Evolutionary conservation across 2,329 filamentous ascomycete species (phyloP).

Genomic region (Talaromyces funiculosus): DNA sequence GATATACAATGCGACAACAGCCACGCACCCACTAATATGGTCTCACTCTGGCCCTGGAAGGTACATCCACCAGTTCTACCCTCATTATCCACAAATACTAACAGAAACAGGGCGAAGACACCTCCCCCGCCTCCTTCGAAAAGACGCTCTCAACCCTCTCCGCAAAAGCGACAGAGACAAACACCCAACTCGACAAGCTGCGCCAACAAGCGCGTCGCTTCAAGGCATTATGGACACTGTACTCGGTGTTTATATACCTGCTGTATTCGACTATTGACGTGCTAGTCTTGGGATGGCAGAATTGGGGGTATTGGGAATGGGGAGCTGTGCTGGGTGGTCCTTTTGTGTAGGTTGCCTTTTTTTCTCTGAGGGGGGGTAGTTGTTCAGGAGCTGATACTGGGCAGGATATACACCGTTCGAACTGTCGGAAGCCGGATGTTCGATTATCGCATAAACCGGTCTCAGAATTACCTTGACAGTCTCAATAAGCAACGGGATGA

Average conservation of each 20-base stretch:
- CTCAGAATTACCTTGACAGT: slow-evolving; percentile 64
- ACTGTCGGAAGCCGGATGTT: slow-evolving; percentile 64
- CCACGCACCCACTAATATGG: slow-evolving; percentile 49
- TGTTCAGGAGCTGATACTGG: background rate
- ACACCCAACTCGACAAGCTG: slow-evolving; percentile 65
- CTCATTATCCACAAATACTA: background rate
- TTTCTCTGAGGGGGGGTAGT: background rate
- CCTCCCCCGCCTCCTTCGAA: slow-evolving; percentile 86
- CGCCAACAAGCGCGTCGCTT: slow-evolving; percentile 68
- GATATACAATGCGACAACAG: background rate
- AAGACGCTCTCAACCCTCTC: slow-evolving; percentile 79
- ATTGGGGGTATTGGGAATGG: slow-evolving; percentile 73
- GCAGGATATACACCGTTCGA: slow-evolving; percentile 69
- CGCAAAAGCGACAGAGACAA: slow-evolving; percentile 70
- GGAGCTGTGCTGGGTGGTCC: slow-evolving; percentile 72
- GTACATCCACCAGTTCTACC: slow-evolving; percentile 39
- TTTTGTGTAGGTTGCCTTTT: slow-evolving; percentile 58
- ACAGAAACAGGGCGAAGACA: slow-evolving; percentile 60
- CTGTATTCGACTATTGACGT: slow-evolving; percentile 75
- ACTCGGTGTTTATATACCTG: slow-evolving; percentile 84
- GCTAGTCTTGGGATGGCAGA: slow-evolving; percentile 77
- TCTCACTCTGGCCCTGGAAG: slow-evolving; percentile 81
- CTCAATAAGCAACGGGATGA: slow-evolving; percentile 72
- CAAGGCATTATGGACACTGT: slow-evolving; percentile 83
- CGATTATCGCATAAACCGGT: slow-evolving; percentile 69